Conservation (phyloP, 2,329 filamentous ascomycete genomes). For the Fusarium citri region DNA sequence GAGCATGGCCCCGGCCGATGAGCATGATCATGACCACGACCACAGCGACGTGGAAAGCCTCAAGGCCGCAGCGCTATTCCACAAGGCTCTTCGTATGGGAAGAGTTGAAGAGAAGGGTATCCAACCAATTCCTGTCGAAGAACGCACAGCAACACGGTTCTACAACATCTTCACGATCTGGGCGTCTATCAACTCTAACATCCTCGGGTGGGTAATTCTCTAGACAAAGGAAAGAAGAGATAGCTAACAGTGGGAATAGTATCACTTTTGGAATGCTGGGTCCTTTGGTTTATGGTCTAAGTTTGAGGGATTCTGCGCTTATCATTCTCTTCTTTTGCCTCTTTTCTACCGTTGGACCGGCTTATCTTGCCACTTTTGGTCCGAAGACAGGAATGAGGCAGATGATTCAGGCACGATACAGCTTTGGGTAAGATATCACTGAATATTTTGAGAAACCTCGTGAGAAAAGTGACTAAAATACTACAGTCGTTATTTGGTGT, state of each 20-base stretch:
- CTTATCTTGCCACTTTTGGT: conserved; percentile 68
- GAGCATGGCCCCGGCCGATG: conserved; percentile 25
- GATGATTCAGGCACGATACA: conserved; percentile 73
- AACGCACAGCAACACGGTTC: conserved; percentile 55
- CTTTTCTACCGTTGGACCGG: conserved; percentile 64
- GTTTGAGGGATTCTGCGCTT: conserved; percentile 66
- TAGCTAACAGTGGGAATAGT: conserved; percentile 47
- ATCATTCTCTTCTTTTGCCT: conserved; percentile 74
- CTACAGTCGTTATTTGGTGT: conserved; percentile 64
- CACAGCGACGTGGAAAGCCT: conserved; percentile 46
- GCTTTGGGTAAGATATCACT: conserved; percentile 62
- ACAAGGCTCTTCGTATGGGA: conserved; percentile 51
- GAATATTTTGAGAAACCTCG: too few relatives aligned
- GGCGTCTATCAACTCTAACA: conserved; percentile 62
- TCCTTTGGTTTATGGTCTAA: conserved; percentile 64
- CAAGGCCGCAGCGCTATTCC: conserved; percentile 46
- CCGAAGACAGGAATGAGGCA: conserved; percentile 73
- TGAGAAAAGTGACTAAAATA: not conserved
- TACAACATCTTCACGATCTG: conserved; percentile 62
- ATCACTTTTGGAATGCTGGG: conserved; percentile 74
- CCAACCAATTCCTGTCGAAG: conserved; percentile 56
- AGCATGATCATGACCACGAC: conserved; percentile 30
- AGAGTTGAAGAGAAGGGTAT: conserved; percentile 59
- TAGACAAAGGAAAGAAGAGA: not conserved
- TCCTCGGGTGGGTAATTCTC: conserved; percentile 54